Evolutionary conservation across 345 rosid genomes (phyloP).

Genomic region (Excoecaria agallocha): DNA sequence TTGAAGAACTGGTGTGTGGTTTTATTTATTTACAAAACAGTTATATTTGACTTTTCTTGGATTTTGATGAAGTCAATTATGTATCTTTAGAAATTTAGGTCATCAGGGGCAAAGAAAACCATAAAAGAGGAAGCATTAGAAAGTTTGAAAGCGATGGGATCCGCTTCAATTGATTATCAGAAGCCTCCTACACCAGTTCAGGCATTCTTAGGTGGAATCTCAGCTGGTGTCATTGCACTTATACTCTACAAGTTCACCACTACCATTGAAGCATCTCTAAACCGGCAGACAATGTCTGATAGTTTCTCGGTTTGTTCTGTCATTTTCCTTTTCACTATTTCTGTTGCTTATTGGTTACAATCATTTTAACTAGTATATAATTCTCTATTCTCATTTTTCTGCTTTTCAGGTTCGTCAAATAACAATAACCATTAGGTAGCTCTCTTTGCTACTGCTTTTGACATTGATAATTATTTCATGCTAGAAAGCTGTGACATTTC

Average conservation of each 20-base stretch:
- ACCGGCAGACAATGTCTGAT: conserved; percentile 72
- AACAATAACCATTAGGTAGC: conserved; percentile 76
- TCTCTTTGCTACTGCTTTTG: not conserved
- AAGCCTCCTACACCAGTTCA: conserved; percentile 67
- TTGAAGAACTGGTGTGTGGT: not conserved
- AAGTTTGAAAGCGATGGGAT: conserved; percentile 57
- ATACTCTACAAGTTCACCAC: conserved; percentile 81
- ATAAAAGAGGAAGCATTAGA: conserved; percentile 80
- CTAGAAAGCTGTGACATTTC: conserved; percentile 6
- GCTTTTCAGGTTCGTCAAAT: conserved; percentile 78
- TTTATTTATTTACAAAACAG: not conserved
- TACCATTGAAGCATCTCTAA: conserved; percentile 72
- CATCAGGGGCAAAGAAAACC: conserved; percentile 62
- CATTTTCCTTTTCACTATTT: not conserved
- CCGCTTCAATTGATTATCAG: conserved; percentile 51
- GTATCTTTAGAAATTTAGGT: conserved; percentile 61
- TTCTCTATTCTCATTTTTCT: conserved; percentile 24
- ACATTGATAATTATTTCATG: conserved; percentile 12
- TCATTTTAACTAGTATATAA: not conserved
- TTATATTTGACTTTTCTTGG: not conserved
- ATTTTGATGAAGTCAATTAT: conserved; percentile 12
- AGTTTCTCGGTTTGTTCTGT: conserved; percentile 58
- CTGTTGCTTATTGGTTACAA: not conserved
- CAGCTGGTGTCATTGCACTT: conserved; percentile 77
- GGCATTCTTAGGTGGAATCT: conserved; percentile 72